Base-by-base conservation (phyloP, 805 yeast genomes). In the Starmera dryadoides region DNA sequence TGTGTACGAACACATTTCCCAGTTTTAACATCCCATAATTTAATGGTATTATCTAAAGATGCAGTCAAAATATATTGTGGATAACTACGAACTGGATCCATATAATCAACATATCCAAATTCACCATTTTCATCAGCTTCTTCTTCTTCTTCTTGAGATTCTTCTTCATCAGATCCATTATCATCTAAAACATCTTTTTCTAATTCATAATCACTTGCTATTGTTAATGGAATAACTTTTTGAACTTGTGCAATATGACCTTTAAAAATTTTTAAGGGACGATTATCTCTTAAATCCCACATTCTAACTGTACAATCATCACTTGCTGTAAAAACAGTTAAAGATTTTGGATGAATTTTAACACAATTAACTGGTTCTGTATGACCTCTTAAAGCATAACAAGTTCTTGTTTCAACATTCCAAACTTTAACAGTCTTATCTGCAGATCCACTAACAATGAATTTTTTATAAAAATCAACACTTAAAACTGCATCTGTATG, bases 171-270 rank as follows among this genome's bases (percentile, higher is more conserved):
- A 25, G 11, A 4, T 9, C 41, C 48, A 38, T 44, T 46, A 18
- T 40, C 36, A 14, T 40, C 49, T 33, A 55, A 63, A n/a, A 49
- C 50, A 38, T 69, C 78, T 25, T 64, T 59, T 6, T 66, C 75
- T 30, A 63, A 47, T 43, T 74, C 81, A 30, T 71, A 74, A 28
- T 69, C 71, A 45, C 82, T 91, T 41, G 81, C 78, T 36, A 87
- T 75, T 2, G 77, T 79, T 47, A 91, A 69, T 4, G 98, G 96
- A 31, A 93, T 77, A 7, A 89, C 96, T 50, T 86, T 79, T 66
- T 89, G 96, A 22, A 93, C 94, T 59, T 87, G 97, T 1, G 95
- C 97, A 33, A 88, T 81, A 59, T 93, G 98, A 4, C 96, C 97
- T 36, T 70, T 69, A 65, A 87, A 89, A 6, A 83, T 78, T 37